These are phyloP conservation scores for Coniochaeta hoffmannii DNA, from an alignment of 2,329 filamentous ascomycete genomes.

Conservation along the genomic window DNA sequence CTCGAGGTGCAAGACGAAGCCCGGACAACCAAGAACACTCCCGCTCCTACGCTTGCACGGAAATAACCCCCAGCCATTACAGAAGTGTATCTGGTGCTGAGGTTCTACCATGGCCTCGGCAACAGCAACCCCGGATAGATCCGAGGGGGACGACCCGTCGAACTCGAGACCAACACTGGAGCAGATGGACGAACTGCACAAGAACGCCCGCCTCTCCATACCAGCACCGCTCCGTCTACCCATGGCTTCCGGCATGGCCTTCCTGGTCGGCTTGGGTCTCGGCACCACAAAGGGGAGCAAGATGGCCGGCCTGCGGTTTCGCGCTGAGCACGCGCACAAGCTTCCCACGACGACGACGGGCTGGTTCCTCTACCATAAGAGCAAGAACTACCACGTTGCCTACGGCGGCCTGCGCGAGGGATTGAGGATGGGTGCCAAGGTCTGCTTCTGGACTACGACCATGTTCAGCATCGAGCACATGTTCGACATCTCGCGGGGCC, in stretches of 20 bases:
- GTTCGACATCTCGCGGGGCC: slow-evolving; percentile 64
- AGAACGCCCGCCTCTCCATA: slow-evolving; percentile 49
- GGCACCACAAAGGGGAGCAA: slow-evolving; percentile 67
- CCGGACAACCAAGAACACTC: too few species aligned
- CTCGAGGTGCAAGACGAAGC: too few species aligned
- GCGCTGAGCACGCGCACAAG: slow-evolving; percentile 93
- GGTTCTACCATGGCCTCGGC: neutral
- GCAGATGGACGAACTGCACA: slow-evolving; percentile 25
- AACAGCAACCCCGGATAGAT: neutral
- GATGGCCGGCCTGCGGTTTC: slow-evolving; percentile 72
- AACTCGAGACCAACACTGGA: slow-evolving; percentile 13
- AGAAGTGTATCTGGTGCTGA: neutral
- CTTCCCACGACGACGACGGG: slow-evolving; percentile 74
- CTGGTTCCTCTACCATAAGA: slow-evolving; percentile 99
- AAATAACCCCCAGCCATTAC: neutral
- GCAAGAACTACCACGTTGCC: slow-evolving; percentile 86
- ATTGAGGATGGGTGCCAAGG: slow-evolving; percentile 61
- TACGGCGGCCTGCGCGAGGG: slow-evolving; percentile 74
- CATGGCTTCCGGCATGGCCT: slow-evolving; percentile 55
- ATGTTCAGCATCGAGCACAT: slow-evolving; percentile 82
- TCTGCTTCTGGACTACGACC: slow-evolving; percentile 64
- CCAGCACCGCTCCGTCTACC: slow-evolving; percentile 59
- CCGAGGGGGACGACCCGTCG: neutral
- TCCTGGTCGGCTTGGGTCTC: slow-evolving; percentile 60
- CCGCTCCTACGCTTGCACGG: too few species aligned